Percentiles rank a stretch among this genome's conserved stretches.
These are phyloP conservation scores for Sanguinoderma infundibulare DNA, from an alignment of 1,284 basidiomycete species.

Conservation along the genomic window DNA sequence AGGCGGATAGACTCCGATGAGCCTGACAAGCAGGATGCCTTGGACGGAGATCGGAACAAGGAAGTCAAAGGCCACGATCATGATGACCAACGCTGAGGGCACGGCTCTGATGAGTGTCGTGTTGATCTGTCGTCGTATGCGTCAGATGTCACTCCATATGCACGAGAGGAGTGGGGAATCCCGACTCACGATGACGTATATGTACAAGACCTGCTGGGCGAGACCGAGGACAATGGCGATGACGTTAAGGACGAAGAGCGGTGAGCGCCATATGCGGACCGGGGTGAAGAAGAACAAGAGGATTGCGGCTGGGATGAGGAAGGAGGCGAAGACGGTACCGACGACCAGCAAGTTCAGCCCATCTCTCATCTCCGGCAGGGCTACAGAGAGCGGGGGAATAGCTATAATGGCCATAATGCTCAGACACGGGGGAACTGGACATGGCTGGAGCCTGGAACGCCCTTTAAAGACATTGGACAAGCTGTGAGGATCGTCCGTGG, in stretches of 20 bases:
- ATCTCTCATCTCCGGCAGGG: not conserved
- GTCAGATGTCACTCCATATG: too few species aligned
- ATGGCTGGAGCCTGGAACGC: too few species aligned
- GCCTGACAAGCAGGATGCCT: slow-evolving; percentile 28
- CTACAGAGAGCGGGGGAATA: not conserved
- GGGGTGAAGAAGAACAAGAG: slow-evolving; percentile 32
- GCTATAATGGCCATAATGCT: not conserved
- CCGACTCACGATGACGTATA: slow-evolving; percentile 1
- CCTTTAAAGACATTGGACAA: not conserved
- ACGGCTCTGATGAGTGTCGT: not conserved
- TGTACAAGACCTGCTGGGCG: slow-evolving; percentile 8
- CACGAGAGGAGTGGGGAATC: not conserved
- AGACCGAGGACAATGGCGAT: slow-evolving; percentile 26
- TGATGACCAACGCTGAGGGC: not conserved
- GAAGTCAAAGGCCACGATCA: slow-evolving; percentile 8
- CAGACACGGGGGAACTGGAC: not conserved
- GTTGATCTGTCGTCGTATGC: not conserved
- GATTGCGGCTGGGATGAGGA: slow-evolving; percentile 26
- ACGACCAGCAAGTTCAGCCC: slow-evolving; percentile 20
- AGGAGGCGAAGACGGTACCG: slow-evolving; percentile 19
- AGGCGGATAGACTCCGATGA: slow-evolving; percentile 28
- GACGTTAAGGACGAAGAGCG: slow-evolving; percentile 33
- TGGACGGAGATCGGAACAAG: slow-evolving; percentile 27
- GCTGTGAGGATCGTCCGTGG: not conserved
- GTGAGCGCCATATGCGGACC: slow-evolving; percentile 20